Evolutionary conservation across 305 asterid genomes (phyloP).

Genomic region (Fraxinus platypoda): DNA sequence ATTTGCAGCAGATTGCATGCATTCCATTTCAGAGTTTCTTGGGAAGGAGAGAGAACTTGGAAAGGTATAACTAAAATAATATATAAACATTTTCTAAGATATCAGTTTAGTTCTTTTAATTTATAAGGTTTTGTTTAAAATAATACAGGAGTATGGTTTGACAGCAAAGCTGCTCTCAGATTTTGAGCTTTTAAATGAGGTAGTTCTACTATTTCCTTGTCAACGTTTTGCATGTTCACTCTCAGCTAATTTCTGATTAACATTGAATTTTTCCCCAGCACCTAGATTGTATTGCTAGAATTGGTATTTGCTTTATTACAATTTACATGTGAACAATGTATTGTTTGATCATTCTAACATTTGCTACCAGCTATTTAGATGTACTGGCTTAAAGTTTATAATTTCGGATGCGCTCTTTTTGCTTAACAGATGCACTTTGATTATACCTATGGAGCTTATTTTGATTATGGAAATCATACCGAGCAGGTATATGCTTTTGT

Average conservation of each 20-base stretch:
- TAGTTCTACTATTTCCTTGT: constrained; percentile 13
- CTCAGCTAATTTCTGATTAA: constrained; percentile 1
- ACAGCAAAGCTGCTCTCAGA: constrained; percentile 80
- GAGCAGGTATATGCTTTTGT: constrained; percentile 61
- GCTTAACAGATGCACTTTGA: constrained; percentile 83
- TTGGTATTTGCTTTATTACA: neutral
- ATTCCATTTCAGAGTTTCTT: constrained; percentile 73
- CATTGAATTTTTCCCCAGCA: neutral
- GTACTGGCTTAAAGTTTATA: neutral
- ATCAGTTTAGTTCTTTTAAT: constrained; percentile 2
- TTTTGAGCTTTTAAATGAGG: constrained; percentile 89
- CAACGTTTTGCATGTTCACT: neutral
- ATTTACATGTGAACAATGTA: neutral
- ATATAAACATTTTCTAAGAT: neutral
- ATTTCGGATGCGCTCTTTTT: constrained; percentile 23
- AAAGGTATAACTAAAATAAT: constrained; percentile 38
- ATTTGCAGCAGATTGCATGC: constrained; percentile 95
- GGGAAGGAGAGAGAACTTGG: constrained; percentile 55
- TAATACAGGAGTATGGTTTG: constrained; percentile 64
- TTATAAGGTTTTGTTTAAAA: constrained; percentile 29
- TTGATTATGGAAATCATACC: constrained; percentile 91
- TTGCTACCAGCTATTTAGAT: neutral
- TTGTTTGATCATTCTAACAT: neutral
- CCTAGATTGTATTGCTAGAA: neutral
- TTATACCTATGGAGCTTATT: constrained; percentile 63